phyloP scores from a whole-genome alignment of 2,329 filamentous ascomycete species.

The Cladophialophora exuberans region DNA sequence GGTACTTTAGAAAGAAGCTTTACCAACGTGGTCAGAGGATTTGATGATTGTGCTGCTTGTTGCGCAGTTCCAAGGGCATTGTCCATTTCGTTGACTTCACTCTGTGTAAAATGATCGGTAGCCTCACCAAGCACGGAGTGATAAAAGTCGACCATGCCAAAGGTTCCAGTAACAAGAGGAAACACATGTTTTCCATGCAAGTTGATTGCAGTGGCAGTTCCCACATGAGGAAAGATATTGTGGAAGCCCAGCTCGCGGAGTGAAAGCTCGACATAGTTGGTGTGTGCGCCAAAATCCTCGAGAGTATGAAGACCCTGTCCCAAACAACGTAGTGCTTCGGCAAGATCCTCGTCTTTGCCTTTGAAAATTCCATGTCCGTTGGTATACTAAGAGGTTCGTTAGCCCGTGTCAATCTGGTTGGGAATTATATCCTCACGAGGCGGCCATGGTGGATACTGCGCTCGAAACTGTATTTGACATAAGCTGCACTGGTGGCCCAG shows the following conservation, averaged over 20 bases:
- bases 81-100: slow-evolving; percentile 81
- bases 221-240: slow-evolving; percentile 75
- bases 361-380: slow-evolving; percentile 60
- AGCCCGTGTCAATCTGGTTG: no score
- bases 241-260: slow-evolving; percentile 71
- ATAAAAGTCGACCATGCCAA: slow-evolving; percentile 82
- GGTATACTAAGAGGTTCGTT: no score
- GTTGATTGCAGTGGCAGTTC: slow-evolving; percentile 67
- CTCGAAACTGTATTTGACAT: slow-evolving; percentile 74
- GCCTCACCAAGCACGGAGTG: slow-evolving; percentile 78
- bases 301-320: slow-evolving; percentile 77
- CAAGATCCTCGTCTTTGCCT: slow-evolving; percentile 76
- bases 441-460: slow-evolving; percentile 78
- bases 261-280: slow-evolving; percentile 79
- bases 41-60: slow-evolving; percentile 48
- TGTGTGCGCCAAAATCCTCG: slow-evolving; percentile 79
- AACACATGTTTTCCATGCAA: slow-evolving; percentile 68
- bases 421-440: no score
- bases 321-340: slow-evolving; percentile 75
- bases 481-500: slow-evolving; percentile 89
- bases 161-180: slow-evolving; percentile 72
- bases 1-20: slow-evolving; percentile 77
- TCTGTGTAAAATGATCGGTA: slow-evolving; percentile 82
- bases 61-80: slow-evolving; percentile 72
- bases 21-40: slow-evolving; percentile 64